phyloP scores from a whole-genome alignment of 106 monocot genomes.

The Apostasia ramifera region DNA sequence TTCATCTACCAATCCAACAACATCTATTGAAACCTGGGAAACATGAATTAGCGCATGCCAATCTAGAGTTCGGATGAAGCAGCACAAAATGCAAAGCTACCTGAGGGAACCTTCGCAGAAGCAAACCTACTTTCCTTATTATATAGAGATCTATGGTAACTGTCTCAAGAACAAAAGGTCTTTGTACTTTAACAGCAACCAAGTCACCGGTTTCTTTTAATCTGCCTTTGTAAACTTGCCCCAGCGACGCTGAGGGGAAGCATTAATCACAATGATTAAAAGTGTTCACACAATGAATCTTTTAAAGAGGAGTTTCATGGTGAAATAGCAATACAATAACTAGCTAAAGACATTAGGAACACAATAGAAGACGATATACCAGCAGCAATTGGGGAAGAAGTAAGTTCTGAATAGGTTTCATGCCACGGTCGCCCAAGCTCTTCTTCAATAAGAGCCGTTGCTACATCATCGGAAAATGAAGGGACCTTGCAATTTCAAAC shows the following conservation, averaged over 20 bases:
- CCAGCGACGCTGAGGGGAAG: constrained; percentile 72
- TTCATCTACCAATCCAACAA: constrained; percentile 99
- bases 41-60: constrained; percentile 1
- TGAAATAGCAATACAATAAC: background rate
- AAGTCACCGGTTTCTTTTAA: constrained; percentile 91
- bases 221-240: constrained; percentile 97
- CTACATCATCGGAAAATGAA: constrained; percentile 95
- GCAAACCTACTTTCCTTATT: constrained; percentile 82
- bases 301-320: background rate
- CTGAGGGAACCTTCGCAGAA: constrained; percentile 85
- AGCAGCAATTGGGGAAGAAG: constrained; percentile 91
- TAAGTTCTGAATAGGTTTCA: constrained; percentile 79
- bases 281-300: background rate
- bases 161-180: constrained; percentile 96
- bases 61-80: background rate
- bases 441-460: constrained; percentile 89
- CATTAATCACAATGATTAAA: background rate
- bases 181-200: constrained; percentile 97
- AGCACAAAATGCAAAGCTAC: constrained; percentile 22
- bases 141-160: constrained; percentile 94
- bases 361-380: constrained; percentile 39
- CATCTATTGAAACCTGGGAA: constrained; percentile 80
- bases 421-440: constrained; percentile 94
- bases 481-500: constrained; percentile 62
- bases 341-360: background rate